Percentiles rank a stretch among this genome's conserved stretches.
Conservation (phyloP, 2,329 filamentous ascomycete genomes). For the Pezizomycotina sp. region DNA sequence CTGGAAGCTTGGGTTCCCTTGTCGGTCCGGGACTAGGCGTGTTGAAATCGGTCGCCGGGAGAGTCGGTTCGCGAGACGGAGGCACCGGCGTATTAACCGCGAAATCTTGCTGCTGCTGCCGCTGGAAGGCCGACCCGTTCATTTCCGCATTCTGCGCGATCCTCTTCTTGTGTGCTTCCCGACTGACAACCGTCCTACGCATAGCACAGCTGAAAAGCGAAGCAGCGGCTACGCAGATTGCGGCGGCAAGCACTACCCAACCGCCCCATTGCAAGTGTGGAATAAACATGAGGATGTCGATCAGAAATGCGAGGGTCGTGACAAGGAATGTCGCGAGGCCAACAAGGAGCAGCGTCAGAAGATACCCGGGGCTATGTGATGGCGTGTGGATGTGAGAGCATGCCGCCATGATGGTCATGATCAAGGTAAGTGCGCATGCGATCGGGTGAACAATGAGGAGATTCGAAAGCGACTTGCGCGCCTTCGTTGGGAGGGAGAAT, state of each 20-base stretch:
- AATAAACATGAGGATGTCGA: slow-evolving; percentile 87
- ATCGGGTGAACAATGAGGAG: slow-evolving; percentile 88
- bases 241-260: slow-evolving; percentile 79
- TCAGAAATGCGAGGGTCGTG: slow-evolving; percentile 70
- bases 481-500: slow-evolving; percentile 48
- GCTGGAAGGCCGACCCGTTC: slow-evolving; percentile 54
- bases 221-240: slow-evolving; percentile 65
- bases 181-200: slow-evolving; percentile 75
- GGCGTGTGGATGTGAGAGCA: slow-evolving; percentile 74
- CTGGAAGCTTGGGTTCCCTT: slow-evolving; percentile 22
- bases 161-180: slow-evolving; percentile 81
- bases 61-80: too few species aligned
- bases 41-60: slow-evolving; percentile 1
- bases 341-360: slow-evolving; percentile 71
- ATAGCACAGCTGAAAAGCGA: slow-evolving; percentile 84
- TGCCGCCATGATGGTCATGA: slow-evolving; percentile 65
- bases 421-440: slow-evolving; percentile 66
- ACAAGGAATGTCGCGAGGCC: slow-evolving; percentile 71
- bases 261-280: slow-evolving; percentile 89
- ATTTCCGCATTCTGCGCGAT: slow-evolving; percentile 93
- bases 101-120: slow-evolving; percentile 12
- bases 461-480: slow-evolving; percentile 56
- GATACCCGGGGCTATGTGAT: slow-evolving; percentile 75
- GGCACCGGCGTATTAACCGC: slow-evolving; percentile 6
- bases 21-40: slow-evolving; percentile 3